A percentile compares a stretch with the other conserved stretches of the same genome.
phyloP scores from a whole-genome alignment of 2,329 filamentous ascomycete species.

The Ophiostoma perfectum region DNA sequence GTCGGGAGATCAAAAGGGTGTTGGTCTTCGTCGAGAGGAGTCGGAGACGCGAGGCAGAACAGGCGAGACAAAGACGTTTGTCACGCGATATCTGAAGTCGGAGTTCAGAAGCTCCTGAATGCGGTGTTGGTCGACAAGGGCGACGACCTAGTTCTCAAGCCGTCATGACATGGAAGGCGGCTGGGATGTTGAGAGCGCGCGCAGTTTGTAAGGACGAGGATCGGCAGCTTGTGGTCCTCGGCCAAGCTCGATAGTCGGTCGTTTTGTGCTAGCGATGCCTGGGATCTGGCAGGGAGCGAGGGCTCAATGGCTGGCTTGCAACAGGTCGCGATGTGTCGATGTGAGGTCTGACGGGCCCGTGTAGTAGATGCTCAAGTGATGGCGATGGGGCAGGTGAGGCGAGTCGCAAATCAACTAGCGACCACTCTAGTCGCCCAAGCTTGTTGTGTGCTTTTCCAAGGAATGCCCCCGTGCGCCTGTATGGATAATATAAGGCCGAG shows the following conservation, averaged over 20 bases:
- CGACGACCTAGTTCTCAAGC: slow-evolving; percentile 13
- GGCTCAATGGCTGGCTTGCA: not conserved
- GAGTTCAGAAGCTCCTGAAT: not conserved
- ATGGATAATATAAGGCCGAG: not conserved
- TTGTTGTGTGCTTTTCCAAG: not conserved
- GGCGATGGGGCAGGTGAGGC: not conserved
- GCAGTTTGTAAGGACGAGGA: not conserved
- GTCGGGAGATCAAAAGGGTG: no score
- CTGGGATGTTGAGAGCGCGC: not conserved
- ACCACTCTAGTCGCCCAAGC: not conserved
- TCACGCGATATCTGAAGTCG: not conserved
- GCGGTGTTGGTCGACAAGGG: slow-evolving; percentile 10
- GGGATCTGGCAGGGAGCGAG: not conserved
- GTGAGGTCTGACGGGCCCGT: not conserved
- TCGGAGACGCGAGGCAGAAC: not conserved
- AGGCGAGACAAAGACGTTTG: not conserved
- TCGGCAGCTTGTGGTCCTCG: not conserved
- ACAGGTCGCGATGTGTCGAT: not conserved
- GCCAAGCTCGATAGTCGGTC: not conserved
- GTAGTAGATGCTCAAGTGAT: not conserved
- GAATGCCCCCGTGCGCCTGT: not conserved
- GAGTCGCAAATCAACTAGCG: not conserved
- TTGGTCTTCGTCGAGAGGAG: not conserved
- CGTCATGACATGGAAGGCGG: slow-evolving; percentile 14
- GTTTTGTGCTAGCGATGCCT: not conserved